Base-by-base conservation (phyloP, 2,329 filamentous ascomycete genomes). In the Botrytis byssoidea region DNA sequence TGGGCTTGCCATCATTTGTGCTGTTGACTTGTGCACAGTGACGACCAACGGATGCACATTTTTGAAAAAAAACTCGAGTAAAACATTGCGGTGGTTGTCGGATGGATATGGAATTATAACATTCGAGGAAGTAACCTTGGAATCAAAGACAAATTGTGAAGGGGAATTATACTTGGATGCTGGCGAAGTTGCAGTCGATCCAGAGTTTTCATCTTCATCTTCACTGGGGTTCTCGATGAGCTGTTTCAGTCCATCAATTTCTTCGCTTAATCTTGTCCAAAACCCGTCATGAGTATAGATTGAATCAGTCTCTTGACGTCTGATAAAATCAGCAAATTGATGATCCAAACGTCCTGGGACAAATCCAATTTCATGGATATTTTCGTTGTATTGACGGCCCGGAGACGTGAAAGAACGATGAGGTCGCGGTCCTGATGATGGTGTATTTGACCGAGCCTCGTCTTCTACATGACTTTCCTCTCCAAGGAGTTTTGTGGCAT, bases 191-290 rank as follows among this genome's bases (percentile, higher is more conserved):
- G 59, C 37, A 6, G 55, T 40, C 35, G 68, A 74, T 25, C 25
- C 67, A 25, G 12, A 32, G 48, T 37, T 25, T 9, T 74, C 72
- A n/a, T 71, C 67, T 57, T 74, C 72, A 18, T 71, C 72, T 22
- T 74, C 72, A 44, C 61, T 70, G 9, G 68, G 57, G 20, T 42
- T 60, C 29, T 71, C 72, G 9, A 74, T 60, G 40, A 74, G 68
- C 29, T 71, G 72, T 51, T 64, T 71, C 42, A 74, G 44, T 10
- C 72, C 68, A 59, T 71, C 72, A 8, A 74, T 63, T 51, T 74
- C 72, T 71, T 65, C 60, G 44, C 68, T 74, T 18, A 74, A 32
- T 42, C 68, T 71, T 20, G 68, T 74, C 72, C 72, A 74, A 51
- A 74, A 74, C 5, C 68, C 44, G 20, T 71, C 66, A 29, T 57